These are phyloP conservation scores for Emericellopsis cladophorae DNA, from an alignment of 2,329 filamentous ascomycete genomes.

Conservation along the genomic window DNA sequence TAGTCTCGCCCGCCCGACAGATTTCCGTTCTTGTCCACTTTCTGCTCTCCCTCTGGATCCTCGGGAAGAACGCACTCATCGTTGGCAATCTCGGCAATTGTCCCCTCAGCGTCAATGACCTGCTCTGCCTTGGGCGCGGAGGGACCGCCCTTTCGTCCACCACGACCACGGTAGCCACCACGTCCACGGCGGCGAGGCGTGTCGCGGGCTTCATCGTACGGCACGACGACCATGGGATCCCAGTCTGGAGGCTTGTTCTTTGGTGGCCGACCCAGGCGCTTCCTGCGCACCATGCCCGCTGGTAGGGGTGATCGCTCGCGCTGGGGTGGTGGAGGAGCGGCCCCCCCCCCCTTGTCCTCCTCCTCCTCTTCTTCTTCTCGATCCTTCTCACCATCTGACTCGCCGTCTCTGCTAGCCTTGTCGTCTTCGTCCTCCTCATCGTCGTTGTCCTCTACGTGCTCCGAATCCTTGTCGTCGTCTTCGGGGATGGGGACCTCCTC, in stretches of 20 bases:
- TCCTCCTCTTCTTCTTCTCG: constrained; percentile 26
- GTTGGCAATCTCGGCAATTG: constrained; percentile 76
- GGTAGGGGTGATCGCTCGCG: constrained; percentile 44
- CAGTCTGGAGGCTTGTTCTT: constrained; percentile 76
- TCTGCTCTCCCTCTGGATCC: constrained; percentile 78
- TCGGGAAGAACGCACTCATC: constrained; percentile 86
- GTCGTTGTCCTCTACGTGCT: constrained; percentile 27
- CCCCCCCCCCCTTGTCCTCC: constrained; percentile 16
- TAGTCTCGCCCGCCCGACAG: constrained; percentile 81
- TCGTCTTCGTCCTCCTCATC: constrained; percentile 36
- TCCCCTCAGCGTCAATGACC: constrained; percentile 87
- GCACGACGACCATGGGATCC: constrained; percentile 48
- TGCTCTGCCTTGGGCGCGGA: constrained; percentile 70
- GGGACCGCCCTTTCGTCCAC: constrained; percentile 53
- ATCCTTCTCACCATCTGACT: constrained; percentile 21
- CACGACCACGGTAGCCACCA: constrained; percentile 58
- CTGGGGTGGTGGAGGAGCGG: constrained; percentile 13
- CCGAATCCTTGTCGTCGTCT: constrained; percentile 20
- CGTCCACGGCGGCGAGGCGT: constrained; percentile 53
- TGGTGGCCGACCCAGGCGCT: constrained; percentile 72
- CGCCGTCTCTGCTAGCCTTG: constrained; percentile 29
- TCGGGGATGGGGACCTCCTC: constrained; percentile 17
- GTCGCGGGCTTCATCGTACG: constrained; percentile 35
- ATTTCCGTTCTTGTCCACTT: constrained; percentile 82
- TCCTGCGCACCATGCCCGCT: constrained; percentile 54